Evolutionary conservation across 1,139 yeast genomes (phyloP).

Genomic region (Saccharomyces hybrid): DNA sequence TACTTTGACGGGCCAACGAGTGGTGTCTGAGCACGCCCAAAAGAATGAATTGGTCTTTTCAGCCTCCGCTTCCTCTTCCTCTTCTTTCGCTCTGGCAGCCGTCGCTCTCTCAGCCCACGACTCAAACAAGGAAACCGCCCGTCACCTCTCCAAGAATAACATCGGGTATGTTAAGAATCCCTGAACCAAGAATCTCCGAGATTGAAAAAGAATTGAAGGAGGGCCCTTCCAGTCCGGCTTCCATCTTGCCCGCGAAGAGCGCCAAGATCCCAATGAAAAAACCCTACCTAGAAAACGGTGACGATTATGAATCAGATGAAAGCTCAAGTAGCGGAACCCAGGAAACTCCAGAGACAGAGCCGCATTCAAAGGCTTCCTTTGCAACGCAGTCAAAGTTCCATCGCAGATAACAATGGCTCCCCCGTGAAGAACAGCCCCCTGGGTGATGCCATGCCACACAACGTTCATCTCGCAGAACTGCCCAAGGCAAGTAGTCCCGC

Average conservation of each 20-base stretch:
- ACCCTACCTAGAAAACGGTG: conserved; percentile 19
- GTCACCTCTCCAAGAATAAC: conserved; percentile 41
- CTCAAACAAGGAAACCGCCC: conserved; percentile 5
- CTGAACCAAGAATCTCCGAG: conserved; percentile 37
- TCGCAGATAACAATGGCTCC: conserved; percentile 31
- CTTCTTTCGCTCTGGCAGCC: conserved; percentile 8
- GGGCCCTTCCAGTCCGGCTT: conserved; percentile 32
- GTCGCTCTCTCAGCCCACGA: neutral
- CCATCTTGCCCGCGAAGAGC: conserved; percentile 28
- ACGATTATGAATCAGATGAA: conserved; percentile 12
- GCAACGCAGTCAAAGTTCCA: conserved; percentile 22
- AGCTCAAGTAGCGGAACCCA: neutral
- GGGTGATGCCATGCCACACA: conserved; percentile 11
- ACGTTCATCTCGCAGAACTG: conserved; percentile 26
- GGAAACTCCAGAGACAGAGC: conserved; percentile 5
- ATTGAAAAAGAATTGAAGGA: conserved; percentile 32
- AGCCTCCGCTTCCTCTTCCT: conserved; percentile 7
- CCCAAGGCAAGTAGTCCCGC: conserved; percentile 17
- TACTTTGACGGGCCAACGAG: conserved; percentile 28
- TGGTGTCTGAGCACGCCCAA: conserved; percentile 21
- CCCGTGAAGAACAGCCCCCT: conserved; percentile 22
- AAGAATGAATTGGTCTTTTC: conserved; percentile 3
- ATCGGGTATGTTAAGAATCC: conserved; percentile 55
- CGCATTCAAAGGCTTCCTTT: conserved; percentile 9
- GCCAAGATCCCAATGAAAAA: conserved; percentile 33